Percentiles rank a stretch among this genome's conserved stretches.
These are phyloP conservation scores for Sugiyamaella xylanicola DNA, from an alignment of 1,139 yeast genomes.

Conservation along the genomic window DNA sequence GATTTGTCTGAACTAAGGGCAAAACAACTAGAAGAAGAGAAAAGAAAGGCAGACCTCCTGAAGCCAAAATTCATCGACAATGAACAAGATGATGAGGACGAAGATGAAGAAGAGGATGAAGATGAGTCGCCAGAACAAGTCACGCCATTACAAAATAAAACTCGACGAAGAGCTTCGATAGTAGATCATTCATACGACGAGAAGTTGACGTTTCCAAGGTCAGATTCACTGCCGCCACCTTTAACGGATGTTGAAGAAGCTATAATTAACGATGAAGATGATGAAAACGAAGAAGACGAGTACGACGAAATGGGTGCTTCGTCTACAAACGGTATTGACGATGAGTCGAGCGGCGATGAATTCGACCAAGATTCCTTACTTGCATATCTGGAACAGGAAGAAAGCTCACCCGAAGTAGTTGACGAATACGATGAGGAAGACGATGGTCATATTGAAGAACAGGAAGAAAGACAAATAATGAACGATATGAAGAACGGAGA, in stretches of 20 bases:
- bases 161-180: constrained; percentile 24
- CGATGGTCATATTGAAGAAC: constrained; percentile 38
- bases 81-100: constrained; percentile 26
- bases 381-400: constrained; percentile 33
- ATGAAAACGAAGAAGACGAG: constrained; percentile 18
- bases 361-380: constrained; percentile 35
- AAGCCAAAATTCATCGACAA: constrained; percentile 2
- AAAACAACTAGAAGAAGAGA: constrained; percentile 20
- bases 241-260: constrained; percentile 14
- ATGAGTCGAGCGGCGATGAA: constrained; percentile 28
- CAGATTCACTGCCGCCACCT: constrained; percentile 13
- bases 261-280: constrained; percentile 21
- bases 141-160: constrained; percentile 7
- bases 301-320: constrained; percentile 23
- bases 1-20: constrained; percentile 30
- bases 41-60: not conserved
- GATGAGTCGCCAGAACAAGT: constrained; percentile 9
- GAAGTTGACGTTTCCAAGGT: constrained; percentile 26
- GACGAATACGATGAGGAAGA: constrained; percentile 36
- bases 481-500: constrained; percentile 37
- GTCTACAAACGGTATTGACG: constrained; percentile 30
- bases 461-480: constrained; percentile 44
- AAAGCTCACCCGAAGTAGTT: constrained; percentile 40
- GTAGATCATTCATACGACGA: constrained; percentile 31
- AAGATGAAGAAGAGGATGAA: constrained; percentile 14